Conservation (phyloP, 495 filamentous ascomycete species). For the Xylaria bambusicola region DNA sequence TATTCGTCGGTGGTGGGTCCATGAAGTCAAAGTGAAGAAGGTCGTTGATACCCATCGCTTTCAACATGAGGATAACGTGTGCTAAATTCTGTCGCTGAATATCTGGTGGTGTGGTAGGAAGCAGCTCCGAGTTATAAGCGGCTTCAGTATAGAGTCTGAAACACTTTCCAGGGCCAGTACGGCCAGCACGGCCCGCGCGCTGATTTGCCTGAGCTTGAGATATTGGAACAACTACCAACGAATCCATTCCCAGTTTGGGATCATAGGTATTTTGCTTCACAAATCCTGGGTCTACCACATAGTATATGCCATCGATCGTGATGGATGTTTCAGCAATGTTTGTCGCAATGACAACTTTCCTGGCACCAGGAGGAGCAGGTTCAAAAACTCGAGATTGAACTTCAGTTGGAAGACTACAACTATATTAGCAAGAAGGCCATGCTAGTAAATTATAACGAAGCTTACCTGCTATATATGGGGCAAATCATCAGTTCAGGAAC, state of each 20-base stretch:
- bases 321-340: conserved; percentile 99
- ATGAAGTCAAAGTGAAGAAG: conserved; percentile 98
- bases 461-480: conserved; percentile 69
- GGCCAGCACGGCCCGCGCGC: conserved; percentile 85
- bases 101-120: conserved; percentile 92
- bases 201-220: conserved; percentile 97
- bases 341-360: conserved; percentile 97
- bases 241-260: conserved; percentile 96
- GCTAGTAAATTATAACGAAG: conserved; percentile 67
- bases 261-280: conserved; percentile 98
- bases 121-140: conserved; percentile 95
- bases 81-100: conserved; percentile 97
- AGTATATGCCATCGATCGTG: conserved; percentile 96
- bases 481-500: conserved; percentile 93
- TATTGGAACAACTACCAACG: conserved; percentile 90
- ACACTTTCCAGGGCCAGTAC: conserved; percentile 95
- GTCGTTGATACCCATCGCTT: conserved; percentile 99
- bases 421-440: neutral
- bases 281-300: conserved; percentile 95
- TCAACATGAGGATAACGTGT: conserved; percentile 94
- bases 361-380: conserved; percentile 79
- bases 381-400: conserved; percentile 96
- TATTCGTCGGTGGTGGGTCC: conserved; percentile 96
- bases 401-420: conserved; percentile 56
- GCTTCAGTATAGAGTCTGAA: conserved; percentile 95